Evolutionary conservation across 2,329 filamentous ascomycete genomes (phyloP), one percentile per base, ranked within the genome.

Genomic region (Metarhizium guizhouense): DNA sequence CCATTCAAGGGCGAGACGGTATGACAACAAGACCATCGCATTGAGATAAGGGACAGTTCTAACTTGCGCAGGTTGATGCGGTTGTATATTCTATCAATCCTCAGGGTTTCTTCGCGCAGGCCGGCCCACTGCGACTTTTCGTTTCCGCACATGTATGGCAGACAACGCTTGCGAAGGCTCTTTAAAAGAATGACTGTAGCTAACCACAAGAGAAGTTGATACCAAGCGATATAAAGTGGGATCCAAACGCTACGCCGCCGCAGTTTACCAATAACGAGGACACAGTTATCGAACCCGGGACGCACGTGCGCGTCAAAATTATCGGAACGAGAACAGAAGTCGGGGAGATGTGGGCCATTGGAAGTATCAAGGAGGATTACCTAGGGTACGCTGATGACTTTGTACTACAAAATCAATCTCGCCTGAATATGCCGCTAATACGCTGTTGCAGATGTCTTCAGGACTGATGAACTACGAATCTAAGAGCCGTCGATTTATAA

Each of bases 1-100:
- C 94, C 94, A 11, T 99, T 97, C 79, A 93, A 94, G 74, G 93
- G 94, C 67, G 94, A 99, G 80, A 95, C 94, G 71, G 94, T 95
- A 84, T 74, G 87, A 59, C 53, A 51, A 56, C 56, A 47, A 54
- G 56, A 54, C 56, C 54, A 55, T 57, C 58, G 56, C 49, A 55
- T 55, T 47, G 55, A 32, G 30, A 53, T 45, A 47, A 53, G 56
- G 56, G 57, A 57, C 51, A 51, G 62, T 60, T 66, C 70, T 70
- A 65, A 71, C 63, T 59, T 54, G 10, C 68, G 58, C 73, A 95
- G 90, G 87, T 97, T 66, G 94, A 99, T 78, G 93, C 91, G 47
- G 86, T 96, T 63, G 93, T 97, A 57, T 88, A 86, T 61, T 93
- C 88, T 30, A 90, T 97, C 64, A 95, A 96, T 68, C 85, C 86